These are phyloP conservation scores for Leucocoprinus birnbaumii DNA, from an alignment of 768 basidiomycete genomes.

Conservation along the genomic window DNA sequence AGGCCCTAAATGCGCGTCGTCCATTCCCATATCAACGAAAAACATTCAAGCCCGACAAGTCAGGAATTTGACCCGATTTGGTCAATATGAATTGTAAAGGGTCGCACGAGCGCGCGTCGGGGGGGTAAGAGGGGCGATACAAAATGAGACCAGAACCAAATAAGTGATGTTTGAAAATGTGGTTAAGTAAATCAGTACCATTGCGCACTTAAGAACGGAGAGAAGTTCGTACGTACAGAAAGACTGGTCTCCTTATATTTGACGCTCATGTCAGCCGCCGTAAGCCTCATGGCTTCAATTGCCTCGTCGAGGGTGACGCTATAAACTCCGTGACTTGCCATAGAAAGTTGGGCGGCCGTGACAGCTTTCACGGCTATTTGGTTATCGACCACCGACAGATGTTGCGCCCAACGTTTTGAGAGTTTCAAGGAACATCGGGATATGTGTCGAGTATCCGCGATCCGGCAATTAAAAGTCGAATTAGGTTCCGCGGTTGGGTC, in stretches of 20 bases:
- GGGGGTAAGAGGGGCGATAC: not conserved
- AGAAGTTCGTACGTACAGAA: conserved; percentile 49
- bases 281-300: conserved; percentile 92
- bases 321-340: conserved; percentile 88
- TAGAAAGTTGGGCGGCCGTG: conserved; percentile 91
- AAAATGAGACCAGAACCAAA: conserved; percentile 2
- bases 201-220: conserved; percentile 2
- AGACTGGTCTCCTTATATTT: conserved; percentile 97
- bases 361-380: conserved; percentile 82
- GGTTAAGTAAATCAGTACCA: not conserved
- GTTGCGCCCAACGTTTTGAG: not conserved
- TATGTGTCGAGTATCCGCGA: not conserved
- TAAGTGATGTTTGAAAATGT: not conserved
- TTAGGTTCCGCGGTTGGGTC: not conserved
- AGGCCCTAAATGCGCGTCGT: conserved; percentile 29
- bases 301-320: conserved; percentile 91
- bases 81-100: not conserved
- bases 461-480: not conserved
- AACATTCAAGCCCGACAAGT: not conserved
- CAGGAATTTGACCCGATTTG: not conserved
- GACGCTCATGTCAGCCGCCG: conserved; percentile 91
- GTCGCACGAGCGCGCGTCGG: too few species aligned
- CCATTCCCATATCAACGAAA: not conserved
- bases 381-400: not conserved
- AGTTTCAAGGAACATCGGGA: not conserved